Percentiles rank a stretch among this genome's conserved stretches.
Conservation (phyloP, 2,329 filamentous ascomycete genomes). For the Daldinia eschscholtzii region DNA sequence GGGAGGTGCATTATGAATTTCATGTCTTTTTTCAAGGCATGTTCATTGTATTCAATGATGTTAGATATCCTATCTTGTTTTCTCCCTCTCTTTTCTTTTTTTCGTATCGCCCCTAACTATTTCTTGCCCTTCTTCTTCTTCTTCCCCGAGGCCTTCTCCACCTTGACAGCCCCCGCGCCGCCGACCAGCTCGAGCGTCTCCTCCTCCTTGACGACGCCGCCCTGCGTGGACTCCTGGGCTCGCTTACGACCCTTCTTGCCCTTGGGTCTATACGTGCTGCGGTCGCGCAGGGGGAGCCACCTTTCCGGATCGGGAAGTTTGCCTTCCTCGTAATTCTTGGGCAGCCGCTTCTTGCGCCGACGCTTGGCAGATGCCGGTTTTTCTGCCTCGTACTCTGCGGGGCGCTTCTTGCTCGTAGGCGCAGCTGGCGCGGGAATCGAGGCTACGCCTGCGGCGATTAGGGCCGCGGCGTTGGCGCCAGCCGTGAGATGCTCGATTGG, state of each 20-base stretch:
- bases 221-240: constrained; percentile 83
- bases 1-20: neutral
- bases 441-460: constrained; percentile 76
- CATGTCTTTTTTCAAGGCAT: neutral
- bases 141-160: constrained; percentile 68
- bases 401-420: constrained; percentile 63
- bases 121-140: constrained; percentile 62
- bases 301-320: constrained; percentile 90
- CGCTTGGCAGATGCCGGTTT: constrained; percentile 61
- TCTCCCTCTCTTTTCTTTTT: constrained; percentile 44
- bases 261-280: constrained; percentile 89
- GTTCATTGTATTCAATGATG: neutral
- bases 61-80: constrained; percentile 22
- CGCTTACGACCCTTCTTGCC: constrained; percentile 93
- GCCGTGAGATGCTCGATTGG: constrained; percentile 71
- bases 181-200: constrained; percentile 74
- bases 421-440: constrained; percentile 56
- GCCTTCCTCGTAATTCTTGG: constrained; percentile 79
- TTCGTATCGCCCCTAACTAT: constrained; percentile 48
- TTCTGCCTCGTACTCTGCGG: constrained; percentile 55
- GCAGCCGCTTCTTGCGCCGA: constrained; percentile 69
- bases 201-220: constrained; percentile 82
- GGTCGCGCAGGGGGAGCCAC: constrained; percentile 91
- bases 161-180: constrained; percentile 72
- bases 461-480: constrained; percentile 70